These are phyloP conservation scores for Iberis pinnata DNA, from an alignment of 345 rosid species.

Conservation along the genomic window DNA sequence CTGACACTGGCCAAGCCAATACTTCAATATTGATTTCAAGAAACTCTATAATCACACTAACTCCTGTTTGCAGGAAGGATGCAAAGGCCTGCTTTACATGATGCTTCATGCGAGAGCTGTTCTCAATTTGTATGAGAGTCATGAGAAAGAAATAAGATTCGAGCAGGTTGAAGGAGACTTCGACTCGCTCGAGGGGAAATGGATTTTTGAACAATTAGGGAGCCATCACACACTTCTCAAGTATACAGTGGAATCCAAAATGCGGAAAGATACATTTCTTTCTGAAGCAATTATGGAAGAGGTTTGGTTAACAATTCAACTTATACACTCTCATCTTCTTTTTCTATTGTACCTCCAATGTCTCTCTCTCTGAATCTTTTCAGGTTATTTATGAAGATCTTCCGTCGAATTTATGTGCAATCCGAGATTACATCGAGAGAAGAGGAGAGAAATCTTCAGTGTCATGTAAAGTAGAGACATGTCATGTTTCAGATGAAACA, in stretches of 20 bases:
- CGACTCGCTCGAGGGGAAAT: slow-evolving; percentile 81
- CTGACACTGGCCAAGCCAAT: slow-evolving; percentile 9
- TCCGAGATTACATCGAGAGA: slow-evolving; percentile 83
- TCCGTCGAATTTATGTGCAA: slow-evolving; percentile 85
- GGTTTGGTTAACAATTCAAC: slow-evolving; percentile 33
- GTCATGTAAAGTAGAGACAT: slow-evolving; percentile 29
- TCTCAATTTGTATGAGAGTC: slow-evolving; percentile 71
- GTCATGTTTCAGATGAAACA: slow-evolving; percentile 32
- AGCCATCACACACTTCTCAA: slow-evolving; percentile 83
- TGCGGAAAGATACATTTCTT: slow-evolving; percentile 77
- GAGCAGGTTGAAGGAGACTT: slow-evolving; percentile 96
- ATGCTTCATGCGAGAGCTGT: slow-evolving; percentile 95
- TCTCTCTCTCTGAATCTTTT: slow-evolving; percentile 10
- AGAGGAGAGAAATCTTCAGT: slow-evolving; percentile 36
- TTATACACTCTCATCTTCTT: background rate
- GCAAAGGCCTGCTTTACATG: slow-evolving; percentile 90
- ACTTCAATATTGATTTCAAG: background rate
- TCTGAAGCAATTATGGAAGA: slow-evolving; percentile 98
- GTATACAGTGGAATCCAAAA: slow-evolving; percentile 83
- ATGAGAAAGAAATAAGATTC: slow-evolving; percentile 76
- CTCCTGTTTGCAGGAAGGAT: slow-evolving; percentile 66
- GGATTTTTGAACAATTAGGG: slow-evolving; percentile 87
- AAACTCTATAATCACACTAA: background rate
- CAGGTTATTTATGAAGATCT: slow-evolving; percentile 97
- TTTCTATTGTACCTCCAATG: background rate